phyloP scores from a whole-genome alignment of 257 asterid species.

The Capsicum baccatum region DNA sequence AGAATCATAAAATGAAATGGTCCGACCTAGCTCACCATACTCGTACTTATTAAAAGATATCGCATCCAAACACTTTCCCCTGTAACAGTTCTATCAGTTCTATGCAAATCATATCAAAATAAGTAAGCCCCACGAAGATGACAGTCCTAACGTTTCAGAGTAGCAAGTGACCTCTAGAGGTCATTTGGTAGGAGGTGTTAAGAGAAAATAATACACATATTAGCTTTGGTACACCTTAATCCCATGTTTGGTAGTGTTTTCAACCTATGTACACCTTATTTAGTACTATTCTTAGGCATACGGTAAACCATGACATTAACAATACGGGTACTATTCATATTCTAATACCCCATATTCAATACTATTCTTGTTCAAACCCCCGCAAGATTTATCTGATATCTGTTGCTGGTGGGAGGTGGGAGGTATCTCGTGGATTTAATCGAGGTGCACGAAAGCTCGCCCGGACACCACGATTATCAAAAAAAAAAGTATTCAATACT shows the following conservation, averaged over 20 bases:
- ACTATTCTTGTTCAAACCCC: background rate
- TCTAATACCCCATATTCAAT: background rate
- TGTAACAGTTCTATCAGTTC: background rate
- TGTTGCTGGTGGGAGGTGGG: too few relatives aligned
- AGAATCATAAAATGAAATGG: conserved; percentile 18
- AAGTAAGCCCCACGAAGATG: conserved; percentile 1
- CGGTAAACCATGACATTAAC: background rate
- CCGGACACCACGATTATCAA: too few relatives aligned
- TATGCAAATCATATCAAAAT: conserved; percentile 10
- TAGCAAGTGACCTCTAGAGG: conserved; percentile 21
- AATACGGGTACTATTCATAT: background rate
- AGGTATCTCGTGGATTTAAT: too few relatives aligned
- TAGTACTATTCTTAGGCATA: background rate
- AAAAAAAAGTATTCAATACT: too few relatives aligned
- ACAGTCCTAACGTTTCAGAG: background rate
- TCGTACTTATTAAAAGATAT: background rate
- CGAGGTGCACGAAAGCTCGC: too few relatives aligned
- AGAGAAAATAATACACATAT: background rate
- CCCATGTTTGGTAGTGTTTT: background rate
- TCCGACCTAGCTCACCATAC: background rate
- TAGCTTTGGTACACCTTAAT: background rate
- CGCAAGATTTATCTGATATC: too few relatives aligned
- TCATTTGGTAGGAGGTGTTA: background rate
- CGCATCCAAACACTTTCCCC: background rate
- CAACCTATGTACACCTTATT: conserved; percentile 1